Base-by-base conservation (phyloP, 1,139 yeast genomes). In the Yamadazyma trypodendri region DNA sequence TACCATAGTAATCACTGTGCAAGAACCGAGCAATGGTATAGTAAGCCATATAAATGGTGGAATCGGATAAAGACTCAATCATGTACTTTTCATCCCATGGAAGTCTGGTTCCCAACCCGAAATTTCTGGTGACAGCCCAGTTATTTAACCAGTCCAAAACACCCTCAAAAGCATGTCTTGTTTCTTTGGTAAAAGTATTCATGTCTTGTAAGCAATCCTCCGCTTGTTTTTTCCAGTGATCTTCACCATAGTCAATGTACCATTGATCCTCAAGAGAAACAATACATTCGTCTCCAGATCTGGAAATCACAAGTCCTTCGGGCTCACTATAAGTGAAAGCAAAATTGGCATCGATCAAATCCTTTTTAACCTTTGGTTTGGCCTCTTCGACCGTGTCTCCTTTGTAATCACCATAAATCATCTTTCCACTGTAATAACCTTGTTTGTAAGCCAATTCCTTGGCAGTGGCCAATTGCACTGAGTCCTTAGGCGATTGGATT, bases 191-290 rank as follows among this genome's bases (percentile, higher is more conserved):
- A 70, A 77, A 92, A 15, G 94, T 78, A 63, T 86, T 79, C 94
- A 94, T 82, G 48, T 65, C 60, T 32, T 72, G 74, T 50, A 94
- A 76, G 61, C 96, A 85, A 52, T 85, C 94, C 47, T 83, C 72
- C 39, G 97, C 95, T 61, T 79, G 78, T n/a, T 72, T 63, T 60
- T 85, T 85, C 99, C 99, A 94, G 23, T 68, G 54, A 50, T 81
- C 89, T 77, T 94, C 99, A 75, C 98, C 98, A 58, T 94, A 94
- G 63, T 94, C 97, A 56, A 88, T 77, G 64, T 81, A 94, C 98
- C 98, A 94, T 73, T 94, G 99, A 67, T 94, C 98, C 68, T 94
- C 97, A 42, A 94, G 78, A 12, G 97, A 89, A 37, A 92, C 98
- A 54, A 92, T 81, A 76, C 98, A 92, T 42, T 84, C 92, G 60